phyloP scores from a whole-genome alignment of 106 monocot genomes.

The Dendrobium huoshanense region DNA sequence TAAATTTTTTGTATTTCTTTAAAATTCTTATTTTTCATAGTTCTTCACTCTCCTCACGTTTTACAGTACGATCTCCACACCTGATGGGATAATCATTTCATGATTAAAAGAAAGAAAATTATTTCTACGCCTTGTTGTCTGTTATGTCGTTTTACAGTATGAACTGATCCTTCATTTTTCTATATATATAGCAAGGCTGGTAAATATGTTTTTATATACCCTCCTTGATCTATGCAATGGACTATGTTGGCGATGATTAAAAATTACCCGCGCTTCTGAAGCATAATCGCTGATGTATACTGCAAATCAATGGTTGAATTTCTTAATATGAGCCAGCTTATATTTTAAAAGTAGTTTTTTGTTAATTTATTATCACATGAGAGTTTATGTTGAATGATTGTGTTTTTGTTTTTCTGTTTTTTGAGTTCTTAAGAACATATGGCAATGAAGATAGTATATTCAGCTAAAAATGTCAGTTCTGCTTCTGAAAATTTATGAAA shows the following conservation, averaged over 20 bases:
- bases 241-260: conserved; percentile 31
- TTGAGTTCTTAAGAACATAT: not conserved
- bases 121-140: too few species aligned
- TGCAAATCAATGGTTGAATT: conserved; percentile 55
- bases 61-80: not conserved
- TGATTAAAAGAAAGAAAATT: too few species aligned
- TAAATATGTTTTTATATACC: too few species aligned
- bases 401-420: not conserved
- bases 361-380: not conserved
- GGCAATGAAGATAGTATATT: not conserved
- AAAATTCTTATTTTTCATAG: not conserved
- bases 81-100: too few species aligned
- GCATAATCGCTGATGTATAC: conserved; percentile 22
- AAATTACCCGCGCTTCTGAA: conserved; percentile 61
- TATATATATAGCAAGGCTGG: too few species aligned
- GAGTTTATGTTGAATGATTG: not conserved
- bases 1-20: not conserved
- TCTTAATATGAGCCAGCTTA: conserved; percentile 47
- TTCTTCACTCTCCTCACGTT: not conserved
- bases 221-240: too few species aligned
- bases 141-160: too few species aligned
- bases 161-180: too few species aligned
- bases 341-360: not conserved
- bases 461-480: not conserved
- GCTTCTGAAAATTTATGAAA: not conserved